Base-by-base conservation (phyloP, 768 basidiomycete genomes). In the Auricularia auricula-judae region DNA sequence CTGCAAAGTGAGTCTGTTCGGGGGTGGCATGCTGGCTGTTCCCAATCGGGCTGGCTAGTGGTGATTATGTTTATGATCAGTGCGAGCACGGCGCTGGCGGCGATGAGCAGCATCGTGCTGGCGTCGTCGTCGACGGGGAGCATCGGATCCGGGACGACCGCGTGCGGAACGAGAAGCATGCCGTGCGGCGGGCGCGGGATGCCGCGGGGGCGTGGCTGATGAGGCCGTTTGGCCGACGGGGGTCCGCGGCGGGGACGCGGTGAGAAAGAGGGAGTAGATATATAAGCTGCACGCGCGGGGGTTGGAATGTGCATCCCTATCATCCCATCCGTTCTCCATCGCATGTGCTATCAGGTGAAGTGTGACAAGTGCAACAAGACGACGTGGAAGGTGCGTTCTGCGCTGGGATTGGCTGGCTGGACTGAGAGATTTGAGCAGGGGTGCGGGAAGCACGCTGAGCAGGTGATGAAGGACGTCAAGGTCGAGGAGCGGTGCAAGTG, bases 31-130 rank as follows among this genome's bases (percentile, higher is more conserved):
- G 14, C 18, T 51, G 47, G 11, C 18, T 51, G 21, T 51, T 18
- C 47, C 21, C 18, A 51, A 42, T 42, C 39, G 39, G 39, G 39
- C 39, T 7, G 8, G 39, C 39, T 29, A 76, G 75, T 93, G 87
- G 86, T 95, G 65, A 91, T 95, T 76, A 90, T 93, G 86, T 94
- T 95, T 75, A 90, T 94, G 88, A 91, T 94, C 56, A 86, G 86
- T 2, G 86, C 91, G 0, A 82, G 85, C 65, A 88, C 88, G 0
- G 84, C 86, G 0, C 80, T 95, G 33, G 83, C 88, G 12, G 80
- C 86, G 2, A 85, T 91, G 63, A 76, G 82, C 62, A 82, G 84
- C 2, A 86, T 87, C 0, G 74, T 86, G 64, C 75, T 85, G 51
- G 79, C 84, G 79, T 87, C 14, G 79, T 87, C 4, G 82, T 93